Evolutionary conservation across 495 filamentous ascomycete species (phyloP), one percentile per base, ranked within the genome.

Genomic region (Penicillium cataractarum): DNA sequence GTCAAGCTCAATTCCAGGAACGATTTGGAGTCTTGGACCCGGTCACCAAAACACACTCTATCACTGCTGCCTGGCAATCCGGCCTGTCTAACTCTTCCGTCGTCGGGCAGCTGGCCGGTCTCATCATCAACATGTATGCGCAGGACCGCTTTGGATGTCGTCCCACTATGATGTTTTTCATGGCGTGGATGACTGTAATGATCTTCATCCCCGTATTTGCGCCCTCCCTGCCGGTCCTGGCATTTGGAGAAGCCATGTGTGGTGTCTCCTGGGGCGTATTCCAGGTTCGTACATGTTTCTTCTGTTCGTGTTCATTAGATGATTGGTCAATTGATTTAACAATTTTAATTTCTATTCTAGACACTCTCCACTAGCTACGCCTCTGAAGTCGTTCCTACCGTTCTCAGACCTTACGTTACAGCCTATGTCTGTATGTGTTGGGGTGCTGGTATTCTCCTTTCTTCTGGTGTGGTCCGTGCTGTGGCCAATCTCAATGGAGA

Each of bases 71-170:
- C 19, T 91, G 88, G 88, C 87, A 90, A 65, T 77, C 87, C 3
- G 88, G 87, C 19, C 74, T 91, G 21, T 85, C 81, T 42, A 90
- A 90, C 65, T 86, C 74, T 24, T 71, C 69, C 15, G 60, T 66
- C 13, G 73, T 80, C 61, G 87, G 88, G n/a, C 86, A 89, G 67
- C 80, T 89, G 27, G 58, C 55, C 12, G 88, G 88, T 50, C 76
- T 89, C 9, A 60, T 87, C 44, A 77, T 88, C 70, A 90, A 89
- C 65, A 86, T 85, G 42, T 85, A 71, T 63, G 77, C 86, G 24
- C 85, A 85, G 13, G 88, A 91, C 54, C 76, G 79, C 5, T 88
- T 87, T 62, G 87, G 88, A 0, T 89, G 88, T 67, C 69, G 77
- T 2, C 83, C 82, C 55, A 89, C 87, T 4, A 83, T 90, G 58